Evolutionary conservation across 192 early-diverging fungal species (phyloP).

Genomic region (Dispira simplex): DNA sequence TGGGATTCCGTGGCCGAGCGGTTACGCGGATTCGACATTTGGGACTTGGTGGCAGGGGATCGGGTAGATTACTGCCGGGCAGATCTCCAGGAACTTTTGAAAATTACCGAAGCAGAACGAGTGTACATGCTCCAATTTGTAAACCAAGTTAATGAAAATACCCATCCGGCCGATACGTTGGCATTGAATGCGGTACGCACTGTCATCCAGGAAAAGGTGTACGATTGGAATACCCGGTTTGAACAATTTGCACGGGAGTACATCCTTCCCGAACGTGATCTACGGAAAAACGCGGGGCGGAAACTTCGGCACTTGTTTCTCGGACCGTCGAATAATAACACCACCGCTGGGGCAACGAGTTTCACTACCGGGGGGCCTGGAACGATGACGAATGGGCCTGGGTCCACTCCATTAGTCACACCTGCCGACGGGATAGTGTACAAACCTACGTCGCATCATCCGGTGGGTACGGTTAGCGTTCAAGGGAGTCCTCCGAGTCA

Average conservation of each 20-base stretch:
- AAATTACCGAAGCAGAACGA: constrained; percentile 57
- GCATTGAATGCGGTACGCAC: constrained; percentile 65
- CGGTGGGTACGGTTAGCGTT: not conserved
- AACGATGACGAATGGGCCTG: no score
- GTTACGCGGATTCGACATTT: constrained; percentile 57
- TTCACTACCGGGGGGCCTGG: no score
- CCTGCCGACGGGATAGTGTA: not conserved
- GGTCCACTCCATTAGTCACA: not conserved
- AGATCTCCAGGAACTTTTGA: constrained; percentile 48
- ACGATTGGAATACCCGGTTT: constrained; percentile 76
- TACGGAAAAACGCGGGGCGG: constrained; percentile 24
- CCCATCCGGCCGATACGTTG: constrained; percentile 58
- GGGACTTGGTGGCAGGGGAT: constrained; percentile 53
- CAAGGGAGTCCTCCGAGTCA: not conserved
- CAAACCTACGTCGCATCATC: not conserved
- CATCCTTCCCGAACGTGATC: constrained; percentile 68
- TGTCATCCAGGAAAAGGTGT: constrained; percentile 60
- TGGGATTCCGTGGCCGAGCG: constrained; percentile 76
- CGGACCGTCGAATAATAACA: constrained; percentile 1
- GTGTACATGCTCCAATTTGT: constrained; percentile 69
- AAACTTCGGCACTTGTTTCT: constrained; percentile 6
- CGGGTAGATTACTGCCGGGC: constrained; percentile 57
- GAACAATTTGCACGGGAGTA: constrained; percentile 58
- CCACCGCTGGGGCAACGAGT: constrained; percentile 4
- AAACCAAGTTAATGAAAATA: constrained; percentile 69